Evolutionary conservation across 2,329 filamentous ascomycete species (phyloP), one percentile per base, ranked within the genome.

Genomic region (Aspergillus carbonarius): DNA sequence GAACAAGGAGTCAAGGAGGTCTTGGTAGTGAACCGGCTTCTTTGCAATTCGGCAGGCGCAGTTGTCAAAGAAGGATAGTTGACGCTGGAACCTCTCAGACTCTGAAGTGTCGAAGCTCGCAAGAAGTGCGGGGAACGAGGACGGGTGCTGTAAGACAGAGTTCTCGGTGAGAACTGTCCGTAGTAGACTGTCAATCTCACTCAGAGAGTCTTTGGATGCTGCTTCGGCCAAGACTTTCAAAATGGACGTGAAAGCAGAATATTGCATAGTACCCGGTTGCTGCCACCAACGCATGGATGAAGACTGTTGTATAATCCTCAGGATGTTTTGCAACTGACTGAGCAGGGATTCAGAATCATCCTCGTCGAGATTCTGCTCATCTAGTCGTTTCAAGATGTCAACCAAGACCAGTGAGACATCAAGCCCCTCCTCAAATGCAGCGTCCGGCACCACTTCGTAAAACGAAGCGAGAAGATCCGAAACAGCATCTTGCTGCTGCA

Each of bases 241-340:
- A 37, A 79, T 72, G 4, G 74, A 76, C 15, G 72, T 74, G 63
- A 77, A 75, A 18, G 76, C 72, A 44, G 76, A 75, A 56, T 73
- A 72, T 63, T 78, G 74, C 64, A 81, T 73, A 12, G 73, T 71
- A 77, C 82, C 84, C 60, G 83, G 80, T 69, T 90, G 93, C 62
- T 89, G 83, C 79, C 95, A 97, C 93, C 93, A 98, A 62, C 89
- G 87, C 87, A 96, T 95, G 5, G 88, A 88, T 0, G 90, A 87
- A 3, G 92, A 96, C 66, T 88, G 86, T 62, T 87, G 85, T 3
- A 93, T 92, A 70, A 97, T 90, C 30, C 87, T 83, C 17, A 96
- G 85, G 17, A 96, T 80, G 71, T 93, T 90, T 71, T 92, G 88
- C 27, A 97, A 79, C 74, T 96, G 91, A 68, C 93, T 84, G 9